phyloP scores from a whole-genome alignment of 768 basidiomycete species.

The Cyclocybe aegerita region DNA sequence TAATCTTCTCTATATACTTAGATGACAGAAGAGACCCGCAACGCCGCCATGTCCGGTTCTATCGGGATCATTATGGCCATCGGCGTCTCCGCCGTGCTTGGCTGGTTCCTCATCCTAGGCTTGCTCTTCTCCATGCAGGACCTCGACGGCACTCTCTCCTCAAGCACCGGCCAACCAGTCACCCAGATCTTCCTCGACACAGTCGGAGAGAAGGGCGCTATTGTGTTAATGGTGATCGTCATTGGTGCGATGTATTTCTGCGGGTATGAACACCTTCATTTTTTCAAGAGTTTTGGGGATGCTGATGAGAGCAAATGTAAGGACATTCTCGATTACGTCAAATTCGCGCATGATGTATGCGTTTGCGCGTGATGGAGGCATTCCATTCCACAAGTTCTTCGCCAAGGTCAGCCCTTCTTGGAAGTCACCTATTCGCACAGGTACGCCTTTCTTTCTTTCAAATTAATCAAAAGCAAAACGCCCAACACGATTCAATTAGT shows the following conservation, averaged over 20 bases:
- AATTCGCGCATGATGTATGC: conserved; percentile 87
- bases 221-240: conserved; percentile 72
- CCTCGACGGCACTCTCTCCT: conserved; percentile 50
- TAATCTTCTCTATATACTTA: conserved; percentile 17
- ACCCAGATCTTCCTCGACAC: conserved; percentile 79
- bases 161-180: conserved; percentile 66
- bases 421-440: conserved; percentile 69
- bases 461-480: conserved; percentile 1
- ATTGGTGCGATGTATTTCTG: conserved; percentile 77
- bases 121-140: conserved; percentile 80
- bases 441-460: conserved; percentile 27
- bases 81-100: conserved; percentile 68
- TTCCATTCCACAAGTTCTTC: conserved; percentile 69
- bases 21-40: conserved; percentile 81
- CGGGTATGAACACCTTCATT: conserved; percentile 37
- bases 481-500: conserved; percentile 36
- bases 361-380: conserved; percentile 72
- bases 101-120: conserved; percentile 73
- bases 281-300: background rate
- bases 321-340: conserved; percentile 75
- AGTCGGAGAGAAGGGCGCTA: conserved; percentile 72
- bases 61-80: conserved; percentile 73
- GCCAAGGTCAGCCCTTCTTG: conserved; percentile 57
- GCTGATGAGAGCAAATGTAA: conserved; percentile 14
- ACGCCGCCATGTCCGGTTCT: conserved; percentile 64